A percentile compares a stretch with the other conserved stretches of the same genome.
Evolutionary conservation across 495 filamentous ascomycete genomes (phyloP).

Genomic region (Penicillium arizonense): DNA sequence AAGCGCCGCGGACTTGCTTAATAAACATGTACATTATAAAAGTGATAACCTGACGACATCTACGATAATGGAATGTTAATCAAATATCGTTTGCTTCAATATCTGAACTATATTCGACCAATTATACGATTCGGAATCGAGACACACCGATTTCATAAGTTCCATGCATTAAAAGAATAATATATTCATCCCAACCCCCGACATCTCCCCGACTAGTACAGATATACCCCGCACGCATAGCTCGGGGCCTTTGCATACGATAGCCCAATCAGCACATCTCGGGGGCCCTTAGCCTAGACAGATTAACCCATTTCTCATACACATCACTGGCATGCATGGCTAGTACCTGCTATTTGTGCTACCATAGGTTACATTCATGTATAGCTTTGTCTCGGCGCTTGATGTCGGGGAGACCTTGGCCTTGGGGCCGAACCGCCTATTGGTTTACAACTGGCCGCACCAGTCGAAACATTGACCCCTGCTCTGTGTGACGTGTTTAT

Average conservation of each 20-base stretch:
- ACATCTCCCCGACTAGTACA: not conserved
- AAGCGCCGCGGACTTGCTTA: slow-evolving; percentile 24
- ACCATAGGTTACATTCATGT: not conserved
- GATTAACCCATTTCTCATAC: not conserved
- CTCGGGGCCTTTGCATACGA: not conserved
- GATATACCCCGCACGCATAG: not conserved
- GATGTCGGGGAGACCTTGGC: not conserved
- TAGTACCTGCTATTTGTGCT: not conserved
- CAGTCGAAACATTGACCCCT: not conserved
- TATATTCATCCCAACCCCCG: not conserved
- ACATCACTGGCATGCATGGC: not conserved
- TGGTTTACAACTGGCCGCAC: not conserved
- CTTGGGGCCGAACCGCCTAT: not conserved
- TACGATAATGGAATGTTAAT: slow-evolving; percentile 1
- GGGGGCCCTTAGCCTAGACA: not conserved
- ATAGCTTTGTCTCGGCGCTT: not conserved
- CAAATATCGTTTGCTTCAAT: no score
- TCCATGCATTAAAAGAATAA: not conserved
- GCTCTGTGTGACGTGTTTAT: not conserved
- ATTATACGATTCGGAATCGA: no score
- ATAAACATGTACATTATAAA: slow-evolving; percentile 14
- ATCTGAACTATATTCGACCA: not conserved
- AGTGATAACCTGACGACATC: slow-evolving; percentile 5
- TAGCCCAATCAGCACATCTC: not conserved
- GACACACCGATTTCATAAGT: no score